Percentiles rank a stretch among this genome's conserved stretches.
Conservation (phyloP, 2,329 filamentous ascomycete genomes). For the Pestalotiopsis sp. region DNA sequence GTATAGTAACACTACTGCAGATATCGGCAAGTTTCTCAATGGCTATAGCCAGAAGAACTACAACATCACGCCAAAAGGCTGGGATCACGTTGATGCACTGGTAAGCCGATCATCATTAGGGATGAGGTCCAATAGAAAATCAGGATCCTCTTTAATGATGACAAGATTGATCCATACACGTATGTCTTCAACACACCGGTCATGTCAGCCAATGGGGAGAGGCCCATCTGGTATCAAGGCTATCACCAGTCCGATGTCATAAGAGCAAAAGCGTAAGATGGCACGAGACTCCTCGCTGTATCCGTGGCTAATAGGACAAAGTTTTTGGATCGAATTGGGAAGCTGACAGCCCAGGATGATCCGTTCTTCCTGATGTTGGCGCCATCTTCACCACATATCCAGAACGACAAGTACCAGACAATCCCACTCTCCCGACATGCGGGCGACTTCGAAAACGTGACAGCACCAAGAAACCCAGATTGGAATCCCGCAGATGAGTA, state of each 20-base stretch:
- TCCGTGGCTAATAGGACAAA: background rate
- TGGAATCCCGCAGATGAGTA: background rate
- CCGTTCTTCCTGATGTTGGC: conserved; percentile 1
- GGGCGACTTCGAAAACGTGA: background rate
- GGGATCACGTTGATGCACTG: conserved; percentile 13
- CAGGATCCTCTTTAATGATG: background rate
- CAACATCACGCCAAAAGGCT: background rate
- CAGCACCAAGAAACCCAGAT: background rate
- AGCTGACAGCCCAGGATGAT: background rate
- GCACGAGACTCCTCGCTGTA: rapidly evolving
- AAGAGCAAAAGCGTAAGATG: background rate
- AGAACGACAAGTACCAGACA: background rate
- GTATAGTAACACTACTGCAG: background rate
- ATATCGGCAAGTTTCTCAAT: conserved; percentile 10
- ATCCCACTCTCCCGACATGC: background rate
- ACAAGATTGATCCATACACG: conserved; percentile 5
- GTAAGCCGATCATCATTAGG: background rate
- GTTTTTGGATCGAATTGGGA: background rate
- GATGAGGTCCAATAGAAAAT: background rate
- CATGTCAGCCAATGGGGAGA: conserved; percentile 8
- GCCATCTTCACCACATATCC: conserved; percentile 12
- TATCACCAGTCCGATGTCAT: conserved; percentile 41
- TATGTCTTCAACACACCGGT: conserved; percentile 7
- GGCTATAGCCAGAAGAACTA: background rate
- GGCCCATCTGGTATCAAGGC: conserved; percentile 17